Conservation (phyloP, 257 asterid genomes). For the Solanum verrucosum region DNA sequence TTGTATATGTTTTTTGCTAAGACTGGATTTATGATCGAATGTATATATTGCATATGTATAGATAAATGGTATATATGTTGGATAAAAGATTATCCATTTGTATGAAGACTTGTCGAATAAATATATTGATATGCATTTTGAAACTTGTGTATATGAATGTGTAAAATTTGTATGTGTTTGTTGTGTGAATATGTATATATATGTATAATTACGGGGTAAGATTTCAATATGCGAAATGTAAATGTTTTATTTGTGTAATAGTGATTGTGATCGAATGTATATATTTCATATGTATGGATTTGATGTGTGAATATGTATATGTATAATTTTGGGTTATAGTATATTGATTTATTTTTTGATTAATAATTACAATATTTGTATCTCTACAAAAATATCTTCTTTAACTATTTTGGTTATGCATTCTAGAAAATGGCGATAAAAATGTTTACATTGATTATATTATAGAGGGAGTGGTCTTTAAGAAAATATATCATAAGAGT, state of each 20-base stretch:
- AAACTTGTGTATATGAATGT: background rate
- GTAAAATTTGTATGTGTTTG: background rate
- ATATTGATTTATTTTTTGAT: background rate
- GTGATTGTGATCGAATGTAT: background rate
- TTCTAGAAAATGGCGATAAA: too few relatives aligned
- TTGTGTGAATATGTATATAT: background rate
- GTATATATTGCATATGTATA: background rate
- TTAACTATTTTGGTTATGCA: background rate
- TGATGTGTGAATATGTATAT: background rate
- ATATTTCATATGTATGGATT: background rate
- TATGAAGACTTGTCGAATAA: background rate
- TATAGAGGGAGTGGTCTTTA: background rate
- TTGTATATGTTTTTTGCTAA: background rate
- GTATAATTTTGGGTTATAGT: background rate
- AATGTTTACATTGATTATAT: too few relatives aligned
- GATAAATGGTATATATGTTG: too few relatives aligned
- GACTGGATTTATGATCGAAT: background rate
- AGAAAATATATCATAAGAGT: background rate
- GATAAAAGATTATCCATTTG: background rate
- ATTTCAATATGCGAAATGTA: background rate
- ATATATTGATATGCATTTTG: background rate
- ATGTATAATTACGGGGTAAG: background rate
- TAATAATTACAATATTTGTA: too few relatives aligned
- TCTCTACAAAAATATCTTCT: background rate
- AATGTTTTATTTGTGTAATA: background rate